phyloP scores from a whole-genome alignment of 192 early-diverging fungal species.

The Backusella tarrabulga region DNA sequence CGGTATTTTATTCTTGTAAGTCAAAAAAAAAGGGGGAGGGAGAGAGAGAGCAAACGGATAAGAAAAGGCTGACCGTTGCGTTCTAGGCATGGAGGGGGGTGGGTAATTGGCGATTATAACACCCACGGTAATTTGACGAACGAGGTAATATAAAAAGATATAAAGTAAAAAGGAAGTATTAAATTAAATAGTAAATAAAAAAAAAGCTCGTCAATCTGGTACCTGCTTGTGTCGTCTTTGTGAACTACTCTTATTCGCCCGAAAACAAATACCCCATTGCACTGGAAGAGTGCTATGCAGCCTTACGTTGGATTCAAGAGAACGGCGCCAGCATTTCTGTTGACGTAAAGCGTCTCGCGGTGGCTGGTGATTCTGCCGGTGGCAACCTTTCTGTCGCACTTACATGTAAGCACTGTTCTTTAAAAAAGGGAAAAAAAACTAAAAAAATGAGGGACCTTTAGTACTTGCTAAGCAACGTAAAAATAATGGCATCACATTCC shows the following conservation, averaged over 20 bases:
- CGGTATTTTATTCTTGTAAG: slow-evolving; percentile 11
- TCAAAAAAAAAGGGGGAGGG: background rate
- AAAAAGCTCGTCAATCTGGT: background rate
- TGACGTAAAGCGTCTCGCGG: background rate
- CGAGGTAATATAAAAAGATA: background rate
- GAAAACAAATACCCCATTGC: slow-evolving; percentile 3
- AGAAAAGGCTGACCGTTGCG: background rate
- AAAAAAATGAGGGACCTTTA: background rate
- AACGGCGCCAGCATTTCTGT: background rate
- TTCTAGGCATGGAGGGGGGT: slow-evolving; percentile 18
- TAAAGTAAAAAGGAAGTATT: background rate
- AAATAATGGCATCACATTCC: background rate
- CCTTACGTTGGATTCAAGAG: slow-evolving; percentile 9
- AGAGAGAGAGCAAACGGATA: background rate
- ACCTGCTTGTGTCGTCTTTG: slow-evolving; percentile 4
- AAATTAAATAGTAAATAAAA: background rate
- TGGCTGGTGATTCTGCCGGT: background rate
- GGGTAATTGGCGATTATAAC: background rate
- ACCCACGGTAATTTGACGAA: slow-evolving; percentile 6
- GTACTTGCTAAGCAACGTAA: slow-evolving; percentile 5
- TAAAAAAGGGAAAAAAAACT: background rate
- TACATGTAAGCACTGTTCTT: background rate
- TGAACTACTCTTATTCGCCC: background rate
- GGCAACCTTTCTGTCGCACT: background rate
- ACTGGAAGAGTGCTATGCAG: slow-evolving; percentile 18